Base-by-base conservation (phyloP, 1,284 basidiomycete species). In the Psilocybe mexicana region DNA sequence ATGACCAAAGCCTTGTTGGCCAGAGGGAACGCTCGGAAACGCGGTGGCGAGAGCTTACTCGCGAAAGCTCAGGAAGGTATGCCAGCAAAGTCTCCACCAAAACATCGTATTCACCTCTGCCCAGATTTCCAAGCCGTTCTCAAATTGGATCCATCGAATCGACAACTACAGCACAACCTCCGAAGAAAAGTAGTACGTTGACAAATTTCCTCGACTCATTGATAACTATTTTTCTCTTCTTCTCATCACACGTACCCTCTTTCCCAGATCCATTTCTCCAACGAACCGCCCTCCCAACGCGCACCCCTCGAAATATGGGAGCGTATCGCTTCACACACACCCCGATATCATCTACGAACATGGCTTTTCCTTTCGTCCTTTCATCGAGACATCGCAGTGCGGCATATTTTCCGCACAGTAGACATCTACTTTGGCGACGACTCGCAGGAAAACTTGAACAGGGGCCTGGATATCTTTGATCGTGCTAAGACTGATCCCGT, bases 361-460 rank as follows among this genome's bases (percentile, higher is more conserved):
- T 88, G 85, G 85, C 76, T 87, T 40, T 85, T 76, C 55, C 76
- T 87, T 33, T 87, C 85, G 2, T 71, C 80, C 0, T 86, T 85
- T 65, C 82, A 86, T 64, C 76, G 83, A 40, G 80, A 83, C 61
- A 85, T 88, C 48, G 85, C 85, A 23, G 74, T 80, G 14, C 79
- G 82, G 25, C 76, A 79, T 62, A 84, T 87, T 54, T 88, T 87
- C 70, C 84, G 79, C 61, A 85, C 85, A 0, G 70, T 87, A 43
- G 84, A 87, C 66, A 70, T 87, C 36, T 84, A 86, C 67, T 84
- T 88, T 60, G 81, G 83, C 42, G 85, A 86, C 63, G 84, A 86
- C 62, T 77, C 79, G 25, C 59, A 57, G 51, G 82, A 84, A 42
- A 80, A 80, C 60, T 71, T 84, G 18, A 82, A 82, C 57, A 78